Evolutionary conservation across 176 grass and related monocot genomes (phyloP), one percentile per base, ranked within the genome.

Genomic region (Pharus latifolius): DNA sequence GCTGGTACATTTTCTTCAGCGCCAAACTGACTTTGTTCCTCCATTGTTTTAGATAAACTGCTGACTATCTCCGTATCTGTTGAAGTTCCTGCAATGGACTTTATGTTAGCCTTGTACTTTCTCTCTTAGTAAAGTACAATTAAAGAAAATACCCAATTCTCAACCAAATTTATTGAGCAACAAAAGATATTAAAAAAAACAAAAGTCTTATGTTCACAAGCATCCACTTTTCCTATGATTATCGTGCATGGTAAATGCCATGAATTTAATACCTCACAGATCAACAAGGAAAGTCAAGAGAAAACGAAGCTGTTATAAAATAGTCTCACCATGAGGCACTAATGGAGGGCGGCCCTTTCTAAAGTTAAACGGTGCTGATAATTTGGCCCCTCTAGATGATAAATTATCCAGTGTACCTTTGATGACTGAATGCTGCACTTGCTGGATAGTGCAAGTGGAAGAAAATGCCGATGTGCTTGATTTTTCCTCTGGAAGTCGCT

Each of bases 401-500:
- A 80, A 65, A 14, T 75, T 52, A 31, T 92, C 89, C 28, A 7
- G 38, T 74, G 69, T 23, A 43, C 35, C 45, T 62, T 52, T 73
- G 27, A 9, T 59, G 73, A 37, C 53, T 74, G 69, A 45, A 74
- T 14, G 22, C 34, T 53, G 63, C 41, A 56, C 76, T 85, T 75
- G 70, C 50, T 54, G 55, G 58, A 67, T 44, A 54, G 31, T 30
- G 49, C n/a, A 63, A 1, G 79, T 63, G 10, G 83, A 78, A 78
- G 81, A 78, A 37, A 92, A 43, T 29, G 69, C 64, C 53, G 81
- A 62, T 80, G 60, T 25, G 42, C 78, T 85, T 56, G 71, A 25
- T 85, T 88, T 98, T 49, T 98, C 94, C 52, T 82, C 82, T 8
- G 87, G 54, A 71, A 98, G 67, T 67, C 76, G 84, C 67, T 98